phyloP scores from a whole-genome alignment of 1,284 basidiomycete species.

The Ceratobasidium sp. region DNA sequence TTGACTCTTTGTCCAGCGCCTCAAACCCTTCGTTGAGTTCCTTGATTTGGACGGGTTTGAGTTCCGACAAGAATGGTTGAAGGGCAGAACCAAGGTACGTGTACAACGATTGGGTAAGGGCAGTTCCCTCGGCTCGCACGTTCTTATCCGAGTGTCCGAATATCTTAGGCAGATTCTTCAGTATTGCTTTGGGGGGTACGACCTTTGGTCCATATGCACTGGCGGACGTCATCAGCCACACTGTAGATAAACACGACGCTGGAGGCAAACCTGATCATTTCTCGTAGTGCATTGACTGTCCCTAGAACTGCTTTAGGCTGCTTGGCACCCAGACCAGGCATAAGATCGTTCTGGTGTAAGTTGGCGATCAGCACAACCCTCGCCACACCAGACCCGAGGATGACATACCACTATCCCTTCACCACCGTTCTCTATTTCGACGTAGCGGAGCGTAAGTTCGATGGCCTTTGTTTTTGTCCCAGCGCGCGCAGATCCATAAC shows the following conservation, averaged over 20 bases:
- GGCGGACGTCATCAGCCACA: slow-evolving; percentile 20
- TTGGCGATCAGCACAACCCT: not conserved
- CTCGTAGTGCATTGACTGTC: slow-evolving; percentile 79
- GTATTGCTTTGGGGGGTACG: slow-evolving; percentile 74
- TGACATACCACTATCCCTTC: slow-evolving; percentile 85
- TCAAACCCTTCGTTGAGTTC: slow-evolving; percentile 94
- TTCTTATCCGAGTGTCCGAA: slow-evolving; percentile 96
- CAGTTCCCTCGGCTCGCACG: slow-evolving; percentile 90
- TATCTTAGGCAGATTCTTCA: slow-evolving; percentile 90
- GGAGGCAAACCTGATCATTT: slow-evolving; percentile 66
- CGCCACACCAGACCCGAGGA: not conserved
- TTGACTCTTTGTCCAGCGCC: slow-evolving; percentile 79
- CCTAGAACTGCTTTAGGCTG: slow-evolving; percentile 95
- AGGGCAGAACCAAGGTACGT: slow-evolving; percentile 89
- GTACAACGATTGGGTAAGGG: slow-evolving; percentile 81
- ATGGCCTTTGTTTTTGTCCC: slow-evolving; percentile 91
- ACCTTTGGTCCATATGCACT: slow-evolving; percentile 86
- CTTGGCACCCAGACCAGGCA: slow-evolving; percentile 88
- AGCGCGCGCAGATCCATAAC: slow-evolving; percentile 87
- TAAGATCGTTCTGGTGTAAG: slow-evolving; percentile 71
- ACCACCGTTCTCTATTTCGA: slow-evolving; percentile 91
- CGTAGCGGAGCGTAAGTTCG: slow-evolving; percentile 88
- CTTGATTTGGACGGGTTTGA: slow-evolving; percentile 98
- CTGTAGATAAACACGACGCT: not conserved
- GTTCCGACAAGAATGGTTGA: slow-evolving; percentile 84